Base-by-base conservation (phyloP, 202 grass and related monocot species). In the Miscanthus sacchariflorus region DNA sequence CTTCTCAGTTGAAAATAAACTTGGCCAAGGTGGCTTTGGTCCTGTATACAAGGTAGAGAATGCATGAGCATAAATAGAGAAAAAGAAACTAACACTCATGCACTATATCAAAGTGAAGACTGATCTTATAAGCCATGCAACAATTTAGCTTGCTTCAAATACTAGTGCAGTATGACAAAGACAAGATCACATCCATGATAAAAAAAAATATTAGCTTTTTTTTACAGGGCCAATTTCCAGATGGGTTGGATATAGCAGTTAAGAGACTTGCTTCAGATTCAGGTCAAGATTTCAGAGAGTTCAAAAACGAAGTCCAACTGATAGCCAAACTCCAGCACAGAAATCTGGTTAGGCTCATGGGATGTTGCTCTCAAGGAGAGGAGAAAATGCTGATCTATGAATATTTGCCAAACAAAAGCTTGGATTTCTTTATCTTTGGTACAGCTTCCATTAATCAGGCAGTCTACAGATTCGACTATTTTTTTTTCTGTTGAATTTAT, bases 11-110 rank as follows among this genome's bases (percentile, higher is more conserved):
- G 43, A 4, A 30, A 75, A 75, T 46, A 75, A 75, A 18, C 72
- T 75, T 49, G 72, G 72, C 2, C 72, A 75, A 48, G 72, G 72
- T 75, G 72, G 72, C 72, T 49, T 75, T 49, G 72, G 72, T 46
- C 72, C 72, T 49, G 72, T 75, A 27, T 75, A 48, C 72, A 75
- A 74, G 72, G 72, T 74, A 46, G 65, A 33, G 27, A 68, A 68
- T 68, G 65, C 2, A 15, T 33, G 65, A 12, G 12, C 12, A 0
- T 2, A 17, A 13, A 69, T 36, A 69, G 10, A 67, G 24, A 46
- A 67, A 68, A 67, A 30, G 64, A 28, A 68, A 30, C 12, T 8
- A 69, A 8, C 33, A 38, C 27, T 69, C 12, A 38, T 54, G 1
- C 50, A 18, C 14, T 7, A 36, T 69, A 30, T 28, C 11, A 30